Evolutionary conservation across 768 basidiomycete species (phyloP).

Genomic region (Phylloporus arenicola): DNA sequence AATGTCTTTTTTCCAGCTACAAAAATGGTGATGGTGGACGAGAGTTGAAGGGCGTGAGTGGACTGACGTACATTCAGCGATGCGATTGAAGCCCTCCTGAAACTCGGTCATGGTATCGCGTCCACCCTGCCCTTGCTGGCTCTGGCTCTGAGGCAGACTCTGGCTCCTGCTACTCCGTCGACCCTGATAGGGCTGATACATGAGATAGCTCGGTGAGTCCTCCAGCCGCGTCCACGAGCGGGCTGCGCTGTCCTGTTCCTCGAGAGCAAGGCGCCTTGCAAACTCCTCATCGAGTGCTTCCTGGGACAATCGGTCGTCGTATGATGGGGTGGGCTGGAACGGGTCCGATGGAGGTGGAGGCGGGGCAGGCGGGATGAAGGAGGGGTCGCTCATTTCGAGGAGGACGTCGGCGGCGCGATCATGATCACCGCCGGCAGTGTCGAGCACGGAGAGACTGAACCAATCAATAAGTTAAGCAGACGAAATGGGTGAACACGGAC

Average conservation of each 20-base stretch:
- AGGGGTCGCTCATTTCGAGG: slow-evolving; percentile 82
- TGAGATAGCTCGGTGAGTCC: slow-evolving; percentile 2
- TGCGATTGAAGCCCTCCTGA: slow-evolving; percentile 66
- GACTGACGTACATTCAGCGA: slow-evolving; percentile 67
- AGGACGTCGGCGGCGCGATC: slow-evolving; percentile 73
- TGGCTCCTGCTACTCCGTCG: slow-evolving; percentile 6
- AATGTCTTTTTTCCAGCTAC: slow-evolving; percentile 77
- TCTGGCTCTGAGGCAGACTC: slow-evolving; percentile 1
- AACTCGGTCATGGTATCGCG: slow-evolving; percentile 61
- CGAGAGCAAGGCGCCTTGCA: slow-evolving; percentile 64
- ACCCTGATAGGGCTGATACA: slow-evolving; percentile 24
- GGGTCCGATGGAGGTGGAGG: not conserved
- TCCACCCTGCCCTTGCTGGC: slow-evolving; percentile 16
- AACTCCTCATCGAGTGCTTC: slow-evolving; percentile 76
- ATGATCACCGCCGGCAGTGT: slow-evolving; percentile 65
- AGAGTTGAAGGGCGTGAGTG: not conserved
- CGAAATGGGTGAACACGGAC: slow-evolving; percentile 34
- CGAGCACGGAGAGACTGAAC: slow-evolving; percentile 59
- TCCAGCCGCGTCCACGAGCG: slow-evolving; percentile 16
- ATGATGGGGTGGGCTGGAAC: slow-evolving; percentile 23
- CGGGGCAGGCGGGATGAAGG: slow-evolving; percentile 44
- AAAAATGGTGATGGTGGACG: not conserved
- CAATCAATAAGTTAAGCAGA: not conserved
- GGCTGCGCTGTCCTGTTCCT: slow-evolving; percentile 40
- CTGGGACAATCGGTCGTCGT: slow-evolving; percentile 36